phyloP scores from a whole-genome alignment of 257 asterid species.

The Lithospermum erythrorhizon region DNA sequence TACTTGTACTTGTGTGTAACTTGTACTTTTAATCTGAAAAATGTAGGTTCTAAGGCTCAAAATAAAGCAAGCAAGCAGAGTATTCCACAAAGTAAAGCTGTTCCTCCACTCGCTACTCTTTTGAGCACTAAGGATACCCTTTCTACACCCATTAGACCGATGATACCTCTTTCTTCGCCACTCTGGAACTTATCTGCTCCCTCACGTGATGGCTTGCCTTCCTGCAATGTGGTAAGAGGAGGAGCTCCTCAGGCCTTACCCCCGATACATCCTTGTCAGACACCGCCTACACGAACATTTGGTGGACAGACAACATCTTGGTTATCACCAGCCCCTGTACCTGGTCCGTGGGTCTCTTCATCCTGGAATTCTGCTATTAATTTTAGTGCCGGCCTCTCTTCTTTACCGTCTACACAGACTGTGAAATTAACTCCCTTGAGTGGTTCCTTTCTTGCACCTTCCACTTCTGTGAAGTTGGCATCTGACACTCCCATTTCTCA shows the following conservation, averaged over 20 bases:
- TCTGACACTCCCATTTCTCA: too few relatives aligned
- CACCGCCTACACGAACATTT: slow-evolving; percentile 47
- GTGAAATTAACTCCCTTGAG: slow-evolving; percentile 40
- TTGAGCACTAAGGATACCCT: slow-evolving; percentile 41
- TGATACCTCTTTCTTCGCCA: slow-evolving; percentile 75
- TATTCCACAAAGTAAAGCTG: slow-evolving; percentile 39
- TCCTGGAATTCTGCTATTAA: slow-evolving; percentile 61
- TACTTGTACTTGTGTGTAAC: slow-evolving; percentile 11
- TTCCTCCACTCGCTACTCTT: slow-evolving; percentile 36
- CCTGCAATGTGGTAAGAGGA: slow-evolving; percentile 46
- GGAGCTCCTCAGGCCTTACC: slow-evolving; percentile 50
- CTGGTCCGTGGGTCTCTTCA: slow-evolving; percentile 67
- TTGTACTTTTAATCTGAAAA: slow-evolving; percentile 16
- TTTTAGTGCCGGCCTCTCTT: slow-evolving; percentile 34
- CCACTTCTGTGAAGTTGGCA: slow-evolving; percentile 26
- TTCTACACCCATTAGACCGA: slow-evolving; percentile 47
- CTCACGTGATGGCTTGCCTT: slow-evolving; percentile 43
- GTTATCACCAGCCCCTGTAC: slow-evolving; percentile 52
- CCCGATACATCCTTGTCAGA: slow-evolving; percentile 65
- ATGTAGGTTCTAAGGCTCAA: slow-evolving; percentile 49
- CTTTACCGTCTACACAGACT: slow-evolving; percentile 42
- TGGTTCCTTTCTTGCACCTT: slow-evolving; percentile 37
- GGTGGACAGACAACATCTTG: slow-evolving; percentile 43
- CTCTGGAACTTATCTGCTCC: slow-evolving; percentile 81
- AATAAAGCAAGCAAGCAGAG: slow-evolving; percentile 42